Conservation (phyloP, 331 rosid species). For the Pyracantha coccinea region DNA sequence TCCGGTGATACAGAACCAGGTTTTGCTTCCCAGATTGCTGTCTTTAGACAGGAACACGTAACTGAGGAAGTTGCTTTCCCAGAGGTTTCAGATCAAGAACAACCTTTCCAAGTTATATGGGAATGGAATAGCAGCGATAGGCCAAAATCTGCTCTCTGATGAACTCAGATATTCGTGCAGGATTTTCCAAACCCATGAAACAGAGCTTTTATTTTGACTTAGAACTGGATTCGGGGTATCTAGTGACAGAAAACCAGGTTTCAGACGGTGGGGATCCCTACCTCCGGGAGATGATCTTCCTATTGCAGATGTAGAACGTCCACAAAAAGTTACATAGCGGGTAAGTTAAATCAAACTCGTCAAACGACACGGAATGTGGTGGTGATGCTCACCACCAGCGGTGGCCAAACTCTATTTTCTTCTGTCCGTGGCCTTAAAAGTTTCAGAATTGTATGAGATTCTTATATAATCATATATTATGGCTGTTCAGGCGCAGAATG, state of each 20-base stretch:
- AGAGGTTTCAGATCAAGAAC: slow-evolving; percentile 24
- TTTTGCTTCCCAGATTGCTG: slow-evolving; percentile 95
- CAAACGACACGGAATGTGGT: no score
- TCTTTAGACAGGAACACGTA: slow-evolving; percentile 43
- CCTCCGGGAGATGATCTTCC: slow-evolving; percentile 1
- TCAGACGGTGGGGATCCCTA: slow-evolving; percentile 37
- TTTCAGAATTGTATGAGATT: not conserved
- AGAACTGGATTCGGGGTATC: slow-evolving; percentile 51
- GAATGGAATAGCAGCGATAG: slow-evolving; percentile 41
- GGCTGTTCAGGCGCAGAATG: not conserved
- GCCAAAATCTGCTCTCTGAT: not conserved
- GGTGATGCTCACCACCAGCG: no score
- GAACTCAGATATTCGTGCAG: not conserved
- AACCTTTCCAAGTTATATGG: slow-evolving; percentile 44
- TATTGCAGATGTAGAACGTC: slow-evolving; percentile 21
- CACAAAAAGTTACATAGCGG: not conserved
- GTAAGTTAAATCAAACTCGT: no score
- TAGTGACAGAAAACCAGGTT: slow-evolving; percentile 59
- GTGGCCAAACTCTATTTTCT: not conserved
- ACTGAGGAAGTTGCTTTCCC: not conserved
- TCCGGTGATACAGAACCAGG: slow-evolving; percentile 76
- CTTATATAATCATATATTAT: not conserved
- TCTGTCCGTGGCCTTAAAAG: not conserved
- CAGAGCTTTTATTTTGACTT: not conserved
- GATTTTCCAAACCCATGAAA: not conserved